Evolutionary conservation across 106 monocot species (phyloP).

Genomic region (Allium fistulosum): DNA sequence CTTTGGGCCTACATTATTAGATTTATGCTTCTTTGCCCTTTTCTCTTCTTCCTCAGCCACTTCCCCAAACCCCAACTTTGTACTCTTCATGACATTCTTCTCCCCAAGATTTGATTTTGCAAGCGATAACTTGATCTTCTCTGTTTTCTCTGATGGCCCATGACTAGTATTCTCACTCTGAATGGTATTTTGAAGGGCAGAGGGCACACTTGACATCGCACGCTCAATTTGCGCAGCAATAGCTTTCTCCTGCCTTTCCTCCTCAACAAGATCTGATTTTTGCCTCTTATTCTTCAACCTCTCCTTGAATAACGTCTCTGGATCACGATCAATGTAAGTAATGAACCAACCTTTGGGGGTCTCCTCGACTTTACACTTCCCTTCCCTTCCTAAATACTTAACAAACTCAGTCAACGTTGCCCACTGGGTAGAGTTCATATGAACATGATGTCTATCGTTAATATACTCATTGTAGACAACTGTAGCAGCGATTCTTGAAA

Average conservation of each 20-base stretch:
- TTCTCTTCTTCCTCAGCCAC: slow-evolving; percentile 8
- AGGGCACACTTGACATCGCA: slow-evolving; percentile 12
- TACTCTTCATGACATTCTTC: background rate
- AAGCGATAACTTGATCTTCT: slow-evolving; percentile 36
- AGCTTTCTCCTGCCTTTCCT: slow-evolving; percentile 68
- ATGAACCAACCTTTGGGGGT: slow-evolving; percentile 99
- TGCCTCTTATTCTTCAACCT: slow-evolving; percentile 61
- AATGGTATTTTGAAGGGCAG: slow-evolving; percentile 1
- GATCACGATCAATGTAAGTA: slow-evolving; percentile 87
- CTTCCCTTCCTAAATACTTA: slow-evolving; percentile 73
- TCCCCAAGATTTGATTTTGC: slow-evolving; percentile 12
- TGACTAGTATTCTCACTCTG: background rate
- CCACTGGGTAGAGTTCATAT: slow-evolving; percentile 98
- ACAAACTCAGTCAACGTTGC: slow-evolving; percentile 95
- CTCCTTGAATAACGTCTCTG: slow-evolving; percentile 77
- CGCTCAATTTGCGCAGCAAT: slow-evolving; percentile 81
- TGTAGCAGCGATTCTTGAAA: slow-evolving; percentile 88
- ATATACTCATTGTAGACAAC: slow-evolving; percentile 98
- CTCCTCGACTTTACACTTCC: slow-evolving; percentile 90
- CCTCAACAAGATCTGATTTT: slow-evolving; percentile 72
- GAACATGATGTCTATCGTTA: slow-evolving; percentile 78
- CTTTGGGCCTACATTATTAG: background rate
- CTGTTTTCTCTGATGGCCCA: background rate
- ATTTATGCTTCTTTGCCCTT: slow-evolving; percentile 26
- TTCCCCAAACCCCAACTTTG: slow-evolving; percentile 41